Evolutionary conservation across 1,139 yeast genomes (phyloP).

Genomic region (Geotrichum fermentans): DNA sequence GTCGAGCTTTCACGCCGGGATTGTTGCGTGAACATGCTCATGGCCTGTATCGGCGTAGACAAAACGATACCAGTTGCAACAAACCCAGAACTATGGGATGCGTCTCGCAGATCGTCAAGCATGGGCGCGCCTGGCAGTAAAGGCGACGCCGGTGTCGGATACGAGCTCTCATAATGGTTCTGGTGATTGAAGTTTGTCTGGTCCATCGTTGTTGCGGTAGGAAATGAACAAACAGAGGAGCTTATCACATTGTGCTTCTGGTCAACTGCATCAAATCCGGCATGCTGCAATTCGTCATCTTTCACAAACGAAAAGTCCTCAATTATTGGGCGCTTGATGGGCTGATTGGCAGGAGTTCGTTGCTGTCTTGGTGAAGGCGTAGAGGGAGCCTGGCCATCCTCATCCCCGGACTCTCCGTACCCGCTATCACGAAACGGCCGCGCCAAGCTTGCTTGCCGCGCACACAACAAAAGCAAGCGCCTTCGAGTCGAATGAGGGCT

Average conservation of each 20-base stretch:
- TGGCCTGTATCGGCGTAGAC: neutral
- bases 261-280: neutral
- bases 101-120: too few relatives aligned
- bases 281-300: neutral
- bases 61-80: neutral
- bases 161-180: neutral
- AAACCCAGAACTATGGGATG: too few relatives aligned
- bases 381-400: neutral
- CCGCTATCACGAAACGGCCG: neutral
- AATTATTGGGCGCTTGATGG: neutral
- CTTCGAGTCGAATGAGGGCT: constrained; percentile 33
- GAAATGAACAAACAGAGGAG: too few relatives aligned
- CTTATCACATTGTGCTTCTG: too few relatives aligned
- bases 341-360: neutral
- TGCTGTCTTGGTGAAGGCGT: neutral
- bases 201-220: too few relatives aligned
- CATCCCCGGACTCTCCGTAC: neutral
- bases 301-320: neutral
- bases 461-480: constrained; percentile 31
- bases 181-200: too few relatives aligned
- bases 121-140: too few relatives aligned
- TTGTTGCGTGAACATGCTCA: neutral
- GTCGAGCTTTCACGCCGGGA: too few relatives aligned
- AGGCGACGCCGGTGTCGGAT: neutral
- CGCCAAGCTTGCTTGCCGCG: constrained; percentile 5